Percentiles rank a stretch among this genome's conserved stretches.
Evolutionary conservation across 2,329 filamentous ascomycete genomes (phyloP).

Genomic region (Aspergillus novofumigatus): DNA sequence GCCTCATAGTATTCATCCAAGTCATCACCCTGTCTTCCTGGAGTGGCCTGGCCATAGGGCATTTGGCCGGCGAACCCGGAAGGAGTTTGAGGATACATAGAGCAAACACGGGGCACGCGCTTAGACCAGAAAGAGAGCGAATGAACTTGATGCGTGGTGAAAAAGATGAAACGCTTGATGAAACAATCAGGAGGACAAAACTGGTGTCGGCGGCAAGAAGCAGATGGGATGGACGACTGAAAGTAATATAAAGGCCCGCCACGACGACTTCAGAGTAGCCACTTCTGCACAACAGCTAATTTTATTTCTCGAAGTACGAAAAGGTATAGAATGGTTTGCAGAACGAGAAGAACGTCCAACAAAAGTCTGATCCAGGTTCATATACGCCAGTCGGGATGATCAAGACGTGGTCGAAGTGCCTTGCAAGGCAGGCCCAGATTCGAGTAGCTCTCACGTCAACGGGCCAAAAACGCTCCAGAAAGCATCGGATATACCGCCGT

Average conservation of each 20-base stretch:
- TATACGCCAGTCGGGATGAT: slow-evolving; percentile 24
- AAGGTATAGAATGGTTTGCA: neutral
- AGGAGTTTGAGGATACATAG: slow-evolving; percentile 23
- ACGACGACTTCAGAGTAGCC: neutral
- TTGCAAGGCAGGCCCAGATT: slow-evolving; percentile 31
- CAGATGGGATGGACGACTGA: neutral
- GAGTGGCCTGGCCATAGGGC: slow-evolving; percentile 21
- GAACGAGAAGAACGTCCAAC: slow-evolving; percentile 7
- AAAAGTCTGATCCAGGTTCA: slow-evolving; percentile 20
- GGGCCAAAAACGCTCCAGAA: slow-evolving; percentile 28
- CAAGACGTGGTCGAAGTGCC: slow-evolving; percentile 26
- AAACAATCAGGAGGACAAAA: slow-evolving; percentile 9
- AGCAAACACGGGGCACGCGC: slow-evolving; percentile 8
- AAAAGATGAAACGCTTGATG: slow-evolving; percentile 23
- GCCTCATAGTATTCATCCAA: slow-evolving; percentile 27
- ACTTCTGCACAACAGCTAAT: neutral
- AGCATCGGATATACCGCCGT: slow-evolving; percentile 24
- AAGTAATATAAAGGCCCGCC: neutral
- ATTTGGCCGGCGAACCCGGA: slow-evolving; percentile 21
- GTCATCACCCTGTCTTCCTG: slow-evolving; percentile 20
- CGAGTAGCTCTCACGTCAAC: slow-evolving; percentile 26
- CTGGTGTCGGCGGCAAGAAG: neutral
- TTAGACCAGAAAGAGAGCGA: neutral
- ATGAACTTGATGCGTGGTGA: slow-evolving; percentile 11
- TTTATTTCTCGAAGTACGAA: neutral